Conservation (phyloP, 192 early-diverging fungal species). For the Umbelopsis sp. region DNA sequence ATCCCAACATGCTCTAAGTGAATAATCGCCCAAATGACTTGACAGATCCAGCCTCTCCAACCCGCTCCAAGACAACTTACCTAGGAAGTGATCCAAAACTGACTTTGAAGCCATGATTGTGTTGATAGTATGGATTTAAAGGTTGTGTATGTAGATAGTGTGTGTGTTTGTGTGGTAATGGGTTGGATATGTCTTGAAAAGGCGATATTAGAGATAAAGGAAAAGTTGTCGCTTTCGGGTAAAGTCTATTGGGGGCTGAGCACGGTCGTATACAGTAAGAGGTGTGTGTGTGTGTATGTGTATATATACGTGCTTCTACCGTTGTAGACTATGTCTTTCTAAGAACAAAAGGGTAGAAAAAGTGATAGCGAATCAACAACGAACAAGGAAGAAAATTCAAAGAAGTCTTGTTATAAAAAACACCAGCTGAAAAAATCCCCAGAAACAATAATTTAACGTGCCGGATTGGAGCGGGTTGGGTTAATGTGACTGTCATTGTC, state of each 20-base stretch:
- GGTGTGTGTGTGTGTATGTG: slow-evolving; percentile 8
- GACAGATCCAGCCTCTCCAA: not conserved
- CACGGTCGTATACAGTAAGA: slow-evolving; percentile 2
- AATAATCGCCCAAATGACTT: not conserved
- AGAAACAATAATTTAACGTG: slow-evolving; percentile 23
- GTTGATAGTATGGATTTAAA: not conserved
- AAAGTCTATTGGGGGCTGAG: not conserved
- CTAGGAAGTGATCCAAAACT: slow-evolving; percentile 1
- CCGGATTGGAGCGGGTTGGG: slow-evolving; percentile 20
- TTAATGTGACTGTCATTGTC: slow-evolving; percentile 20
- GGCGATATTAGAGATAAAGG: no score
- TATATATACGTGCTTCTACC: slow-evolving; percentile 18
- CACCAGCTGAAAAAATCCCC: slow-evolving; percentile 1
- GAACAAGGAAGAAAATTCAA: not conserved
- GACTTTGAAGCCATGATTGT: slow-evolving; percentile 14
- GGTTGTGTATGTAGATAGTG: not conserved
- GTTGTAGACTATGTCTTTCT: not conserved
- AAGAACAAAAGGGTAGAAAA: not conserved
- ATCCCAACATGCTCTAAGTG: not conserved
- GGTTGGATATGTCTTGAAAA: not conserved
- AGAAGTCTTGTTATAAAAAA: not conserved
- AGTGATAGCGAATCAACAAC: slow-evolving; percentile 18
- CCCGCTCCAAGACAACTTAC: not conserved
- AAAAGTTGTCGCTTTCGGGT: not conserved
- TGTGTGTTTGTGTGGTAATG: not conserved